Evolutionary conservation across 2,329 filamentous ascomycete species (phyloP).

Genomic region (Aspergillus alliaceus): DNA sequence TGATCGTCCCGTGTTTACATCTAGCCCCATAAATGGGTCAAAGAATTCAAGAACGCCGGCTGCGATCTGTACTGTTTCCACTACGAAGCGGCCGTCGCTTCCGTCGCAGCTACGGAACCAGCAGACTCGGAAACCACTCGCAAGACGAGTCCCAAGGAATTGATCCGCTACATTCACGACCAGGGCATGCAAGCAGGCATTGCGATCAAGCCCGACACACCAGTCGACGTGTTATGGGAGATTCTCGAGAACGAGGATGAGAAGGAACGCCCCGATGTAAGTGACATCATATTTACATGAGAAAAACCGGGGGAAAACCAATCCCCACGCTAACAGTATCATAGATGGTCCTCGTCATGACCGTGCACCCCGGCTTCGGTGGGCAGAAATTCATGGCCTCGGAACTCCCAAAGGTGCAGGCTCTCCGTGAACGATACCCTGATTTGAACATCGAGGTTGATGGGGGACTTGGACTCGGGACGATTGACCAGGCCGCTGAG

Average conservation of each 20-base stretch:
- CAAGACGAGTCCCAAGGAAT: slow-evolving; percentile 77
- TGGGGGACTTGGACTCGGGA: slow-evolving; percentile 82
- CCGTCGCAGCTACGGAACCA: slow-evolving; percentile 79
- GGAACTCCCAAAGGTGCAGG: slow-evolving; percentile 89
- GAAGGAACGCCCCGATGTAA: slow-evolving; percentile 83
- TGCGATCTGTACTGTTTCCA: slow-evolving; percentile 99
- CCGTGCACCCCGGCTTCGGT: slow-evolving; percentile 93
- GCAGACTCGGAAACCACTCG: slow-evolving; percentile 63
- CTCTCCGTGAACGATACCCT: slow-evolving; percentile 79
- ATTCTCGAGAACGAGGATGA: slow-evolving; percentile 72
- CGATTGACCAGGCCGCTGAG: slow-evolving; percentile 90
- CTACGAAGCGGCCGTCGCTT: slow-evolving; percentile 88
- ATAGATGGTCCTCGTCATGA: slow-evolving; percentile 98
- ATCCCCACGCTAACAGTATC: slow-evolving; percentile 12
- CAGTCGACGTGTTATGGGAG: slow-evolving; percentile 88
- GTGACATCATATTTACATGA: slow-evolving; percentile 35
- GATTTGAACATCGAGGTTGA: slow-evolving; percentile 97
- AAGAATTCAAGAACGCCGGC: slow-evolving; percentile 88
- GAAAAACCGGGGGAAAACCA: background rate
- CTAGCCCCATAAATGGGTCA: slow-evolving; percentile 96
- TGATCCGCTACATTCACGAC: slow-evolving; percentile 89
- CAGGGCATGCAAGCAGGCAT: slow-evolving; percentile 87
- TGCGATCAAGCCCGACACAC: slow-evolving; percentile 90
- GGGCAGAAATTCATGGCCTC: slow-evolving; percentile 98
- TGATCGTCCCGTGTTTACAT: slow-evolving; percentile 3